These are phyloP conservation scores for Paspalum vaginatum DNA, from an alignment of 176 grass and related monocot genomes.

Conservation along the genomic window DNA sequence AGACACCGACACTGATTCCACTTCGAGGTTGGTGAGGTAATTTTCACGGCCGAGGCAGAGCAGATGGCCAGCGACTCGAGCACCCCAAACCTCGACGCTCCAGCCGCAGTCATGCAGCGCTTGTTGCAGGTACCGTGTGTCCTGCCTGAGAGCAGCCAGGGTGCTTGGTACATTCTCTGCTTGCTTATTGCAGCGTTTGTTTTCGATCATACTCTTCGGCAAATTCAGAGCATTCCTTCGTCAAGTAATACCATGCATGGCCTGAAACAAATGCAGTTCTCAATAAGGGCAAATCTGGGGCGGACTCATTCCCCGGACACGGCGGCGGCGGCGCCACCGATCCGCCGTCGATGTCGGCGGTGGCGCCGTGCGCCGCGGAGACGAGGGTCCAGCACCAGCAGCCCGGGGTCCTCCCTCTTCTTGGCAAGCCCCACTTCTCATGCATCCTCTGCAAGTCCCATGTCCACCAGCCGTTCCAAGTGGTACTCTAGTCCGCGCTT, in stretches of 20 bases:
- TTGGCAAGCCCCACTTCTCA: constrained; percentile 48
- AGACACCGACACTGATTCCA: no score
- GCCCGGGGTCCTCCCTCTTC: constrained; percentile 32
- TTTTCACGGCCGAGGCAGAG: no score
- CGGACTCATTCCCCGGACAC: background rate
- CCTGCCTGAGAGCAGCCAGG: no score
- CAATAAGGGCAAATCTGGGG: background rate
- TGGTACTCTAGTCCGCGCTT: constrained; percentile 38
- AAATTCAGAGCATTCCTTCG: background rate
- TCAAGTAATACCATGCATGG: background rate
- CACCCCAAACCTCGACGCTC: no score
- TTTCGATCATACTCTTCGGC: background rate
- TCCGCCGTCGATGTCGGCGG: background rate
- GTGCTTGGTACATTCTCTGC: no score
- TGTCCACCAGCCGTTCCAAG: constrained; percentile 31
- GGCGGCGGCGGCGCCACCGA: background rate
- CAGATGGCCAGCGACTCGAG: no score
- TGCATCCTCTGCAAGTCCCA: constrained; percentile 49
- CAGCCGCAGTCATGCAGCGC: no score
- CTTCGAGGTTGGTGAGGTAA: no score
- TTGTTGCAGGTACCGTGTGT: no score
- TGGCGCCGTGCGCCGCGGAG: background rate
- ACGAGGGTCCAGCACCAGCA: background rate
- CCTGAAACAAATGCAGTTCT: background rate
- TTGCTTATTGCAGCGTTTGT: no score